Base-by-base conservation (phyloP, 345 rosid species). In the Lenwebbia sp. region DNA sequence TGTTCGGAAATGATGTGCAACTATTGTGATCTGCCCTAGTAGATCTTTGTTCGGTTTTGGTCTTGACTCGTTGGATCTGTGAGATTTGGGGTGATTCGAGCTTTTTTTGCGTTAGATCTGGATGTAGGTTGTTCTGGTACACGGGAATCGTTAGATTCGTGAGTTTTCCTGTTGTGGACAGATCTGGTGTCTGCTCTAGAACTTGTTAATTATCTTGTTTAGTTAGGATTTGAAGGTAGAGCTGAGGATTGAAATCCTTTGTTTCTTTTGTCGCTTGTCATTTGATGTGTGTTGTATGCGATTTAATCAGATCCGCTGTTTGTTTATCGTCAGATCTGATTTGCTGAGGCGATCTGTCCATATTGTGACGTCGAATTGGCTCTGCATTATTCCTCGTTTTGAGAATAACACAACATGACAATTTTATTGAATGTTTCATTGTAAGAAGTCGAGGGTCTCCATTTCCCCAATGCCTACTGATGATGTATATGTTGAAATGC, bases 111-210 rank as follows among this genome's bases (percentile, higher is more conserved):
- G 76, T 65, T 41, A 11, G 44, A 65, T 65, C 78, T 33, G 78
- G 44, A 65, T 0, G 13, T 17, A 21, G 44, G 25, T 33, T 33
- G 78, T 33, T 54, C 25, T 21, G 56, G 56, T 7, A 19, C 55
- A 4, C 10, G 22, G 56, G 25, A 21, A 19, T 21, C 9, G 56
- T 54, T 54, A 65, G 44, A 15, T 33, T 23, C 76, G 13, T 0
- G 44, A 8, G 44, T 65, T 21, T 8, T 2, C 11, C 25, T 5
- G 23, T 0, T 30, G 44, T 37, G 76, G 76, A 0, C 17, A 0
- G 76, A 54, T 65, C 19, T 8, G 23, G 44, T 0, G 8, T 65
- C 13, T 17, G 25, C 13, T 23, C 44, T 7, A 4, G 44, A 33
- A 13, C 54, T 52, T 52, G 54, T 13, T 13, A 15, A 6, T 52